Evolutionary conservation across 495 filamentous ascomycete species (phyloP).

Genomic region (Xanthoparmelia taractica): DNA sequence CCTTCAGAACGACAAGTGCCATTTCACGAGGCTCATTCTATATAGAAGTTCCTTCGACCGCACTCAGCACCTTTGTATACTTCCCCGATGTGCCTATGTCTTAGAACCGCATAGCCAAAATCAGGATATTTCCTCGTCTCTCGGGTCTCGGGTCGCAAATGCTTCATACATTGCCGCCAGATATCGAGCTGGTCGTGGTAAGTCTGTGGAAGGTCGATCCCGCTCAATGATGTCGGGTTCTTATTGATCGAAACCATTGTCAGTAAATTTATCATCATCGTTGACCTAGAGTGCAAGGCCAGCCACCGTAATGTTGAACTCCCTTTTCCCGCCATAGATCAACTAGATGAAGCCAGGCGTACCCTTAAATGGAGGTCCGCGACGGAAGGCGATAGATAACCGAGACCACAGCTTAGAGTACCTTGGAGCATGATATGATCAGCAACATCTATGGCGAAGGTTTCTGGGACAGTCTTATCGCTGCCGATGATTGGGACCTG

Average conservation of each 20-base stretch:
- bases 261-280: constrained; percentile 33
- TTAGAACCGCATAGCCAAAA: constrained; percentile 30
- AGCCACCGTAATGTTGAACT: constrained; percentile 41
- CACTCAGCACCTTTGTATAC: constrained; percentile 1
- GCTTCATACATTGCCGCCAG: constrained; percentile 45
- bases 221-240: constrained; percentile 38
- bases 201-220: constrained; percentile 37
- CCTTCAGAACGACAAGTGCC: neutral
- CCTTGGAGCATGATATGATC: constrained; percentile 44
- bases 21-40: neutral
- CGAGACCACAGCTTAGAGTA: constrained; percentile 34
- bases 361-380: constrained; percentile 43
- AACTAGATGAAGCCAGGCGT: constrained; percentile 45
- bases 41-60: neutral
- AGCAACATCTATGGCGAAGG: constrained; percentile 37
- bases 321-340: constrained; percentile 48
- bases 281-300: constrained; percentile 34
- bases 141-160: constrained; percentile 38
- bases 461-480: constrained; percentile 27
- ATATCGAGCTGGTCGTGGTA: constrained; percentile 34
- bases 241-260: constrained; percentile 38
- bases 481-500: constrained; percentile 30
- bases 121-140: constrained; percentile 30
- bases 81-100: constrained; percentile 15
- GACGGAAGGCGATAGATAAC: constrained; percentile 40